These are phyloP conservation scores for Circinella minor DNA, from an alignment of 371 early-diverging fungal genomes.

Conservation along the genomic window DNA sequence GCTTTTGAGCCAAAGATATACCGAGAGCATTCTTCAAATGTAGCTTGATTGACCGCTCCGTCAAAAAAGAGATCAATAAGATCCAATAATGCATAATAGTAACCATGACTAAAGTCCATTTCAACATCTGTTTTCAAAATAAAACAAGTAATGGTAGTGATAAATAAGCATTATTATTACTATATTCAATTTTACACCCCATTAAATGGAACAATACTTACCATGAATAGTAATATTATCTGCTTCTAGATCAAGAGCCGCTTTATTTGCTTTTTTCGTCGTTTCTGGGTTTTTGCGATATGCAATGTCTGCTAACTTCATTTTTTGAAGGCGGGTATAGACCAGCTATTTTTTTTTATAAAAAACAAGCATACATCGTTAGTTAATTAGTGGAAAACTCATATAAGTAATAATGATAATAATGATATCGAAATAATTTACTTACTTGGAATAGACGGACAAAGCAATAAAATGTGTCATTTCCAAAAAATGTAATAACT, in stretches of 20 bases:
- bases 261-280: conserved; percentile 61
- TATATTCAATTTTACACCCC: too few species aligned
- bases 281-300: conserved; percentile 58
- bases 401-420: too few species aligned
- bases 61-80: conserved; percentile 74
- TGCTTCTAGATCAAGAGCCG: conserved; percentile 82
- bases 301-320: conserved; percentile 75
- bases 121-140: conserved; percentile 31
- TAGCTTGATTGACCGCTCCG: conserved; percentile 75
- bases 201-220: conserved; percentile 19
- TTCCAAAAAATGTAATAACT: conserved; percentile 68
- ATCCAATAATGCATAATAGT: conserved; percentile 74
- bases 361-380: neutral
- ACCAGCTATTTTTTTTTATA: conserved; percentile 4
- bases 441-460: conserved; percentile 84
- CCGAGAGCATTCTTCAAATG: conserved; percentile 90
- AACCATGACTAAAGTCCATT: conserved; percentile 56
- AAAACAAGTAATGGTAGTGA: neutral
- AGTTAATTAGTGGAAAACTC: neutral
- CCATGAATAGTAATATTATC: conserved; percentile 39
- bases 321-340: conserved; percentile 76
- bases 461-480: conserved; percentile 84
- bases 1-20: conserved; percentile 83
- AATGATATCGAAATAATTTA: neutral
- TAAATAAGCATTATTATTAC: neutral